Evolutionary conservation across 2,329 filamentous ascomycete genomes (phyloP), one percentile per base, ranked within the genome.

Genomic region (Sclerotinia subarctica): DNA sequence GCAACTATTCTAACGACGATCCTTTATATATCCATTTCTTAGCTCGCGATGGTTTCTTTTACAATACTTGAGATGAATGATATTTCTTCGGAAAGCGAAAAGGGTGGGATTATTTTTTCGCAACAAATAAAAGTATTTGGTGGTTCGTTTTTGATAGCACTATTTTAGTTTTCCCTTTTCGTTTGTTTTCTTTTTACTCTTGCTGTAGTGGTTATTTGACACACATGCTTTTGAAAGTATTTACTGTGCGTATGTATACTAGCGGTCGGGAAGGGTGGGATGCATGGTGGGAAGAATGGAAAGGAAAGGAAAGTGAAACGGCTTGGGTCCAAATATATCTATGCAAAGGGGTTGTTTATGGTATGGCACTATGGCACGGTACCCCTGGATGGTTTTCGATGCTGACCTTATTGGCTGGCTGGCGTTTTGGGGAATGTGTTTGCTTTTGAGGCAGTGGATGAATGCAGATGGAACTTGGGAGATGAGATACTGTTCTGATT

Each of bases 21-120:
- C 65, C 26, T 63, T 67, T 63, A 67, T 63, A 67, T 67, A 63
- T 63, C 35, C 65, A 67, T 67, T 67, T 67, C 56, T 63, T 67
- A 49, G 29, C 49, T 63, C 38, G 53, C 54, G 47, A 38, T 21
- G 21, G 35, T 19, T 29, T 29, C 21, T 42, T 64, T 56, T 44
- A 64, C 24, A 64, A 53, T 47, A 54, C 47, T 53, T 63, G 24
- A 38, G 57, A 42, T 54, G 57, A 32, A 38, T 67, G 47, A 63
- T 62, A 63, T 62, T 53, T 49, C 54, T 67, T 44, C 21, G 38
- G 21, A 35, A 19, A 47, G 52, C 52, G 64, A 47, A 35, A 63
- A 44, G 38, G 57, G 26, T 42, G n/a, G 46, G 58, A 24, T 51
- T 38, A 17, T 38, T 38, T 32, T 62, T 62, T 62, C 59, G 59